phyloP scores from a whole-genome alignment of 257 asterid species.

The Vinca minor region DNA sequence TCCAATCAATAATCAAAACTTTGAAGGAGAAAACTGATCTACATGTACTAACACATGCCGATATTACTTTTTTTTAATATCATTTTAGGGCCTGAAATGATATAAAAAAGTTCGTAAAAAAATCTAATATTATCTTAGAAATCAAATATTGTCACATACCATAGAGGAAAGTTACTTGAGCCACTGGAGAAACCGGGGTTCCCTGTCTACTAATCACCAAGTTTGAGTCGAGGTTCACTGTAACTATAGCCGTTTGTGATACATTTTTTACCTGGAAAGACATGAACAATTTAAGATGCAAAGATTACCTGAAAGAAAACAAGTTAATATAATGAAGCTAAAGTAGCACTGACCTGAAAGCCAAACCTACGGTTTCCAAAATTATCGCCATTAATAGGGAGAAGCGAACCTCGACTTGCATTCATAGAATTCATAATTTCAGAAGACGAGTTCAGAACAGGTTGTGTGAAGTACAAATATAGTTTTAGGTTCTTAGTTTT shows the following conservation, averaged over 20 bases:
- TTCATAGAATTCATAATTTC: conserved; percentile 60
- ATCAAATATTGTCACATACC: neutral
- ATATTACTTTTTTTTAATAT: no score
- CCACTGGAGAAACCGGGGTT: no score
- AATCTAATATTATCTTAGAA: neutral
- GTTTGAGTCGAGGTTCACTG: no score
- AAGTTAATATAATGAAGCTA: neutral
- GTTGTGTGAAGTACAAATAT: conserved; percentile 68
- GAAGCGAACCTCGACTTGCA: conserved; percentile 54
- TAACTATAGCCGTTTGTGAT: no score
- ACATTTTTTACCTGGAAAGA: no score
- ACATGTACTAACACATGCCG: neutral
- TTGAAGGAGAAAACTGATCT: neutral
- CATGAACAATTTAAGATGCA: no score
- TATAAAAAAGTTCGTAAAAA: neutral
- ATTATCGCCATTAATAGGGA: conserved; percentile 53
- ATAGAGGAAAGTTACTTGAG: no score
- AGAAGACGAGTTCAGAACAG: conserved; percentile 65
- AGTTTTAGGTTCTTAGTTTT: conserved; percentile 48
- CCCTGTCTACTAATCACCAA: no score
- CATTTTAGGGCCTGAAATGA: neutral
- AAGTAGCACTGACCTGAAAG: conserved; percentile 50
- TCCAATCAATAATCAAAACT: conserved; percentile 11
- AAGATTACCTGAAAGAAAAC: neutral
- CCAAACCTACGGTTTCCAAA: conserved; percentile 80